Evolutionary conservation across 2,329 filamentous ascomycete genomes (phyloP), one percentile per base, ranked within the genome.

Genomic region (Neofusicoccum ribis): DNA sequence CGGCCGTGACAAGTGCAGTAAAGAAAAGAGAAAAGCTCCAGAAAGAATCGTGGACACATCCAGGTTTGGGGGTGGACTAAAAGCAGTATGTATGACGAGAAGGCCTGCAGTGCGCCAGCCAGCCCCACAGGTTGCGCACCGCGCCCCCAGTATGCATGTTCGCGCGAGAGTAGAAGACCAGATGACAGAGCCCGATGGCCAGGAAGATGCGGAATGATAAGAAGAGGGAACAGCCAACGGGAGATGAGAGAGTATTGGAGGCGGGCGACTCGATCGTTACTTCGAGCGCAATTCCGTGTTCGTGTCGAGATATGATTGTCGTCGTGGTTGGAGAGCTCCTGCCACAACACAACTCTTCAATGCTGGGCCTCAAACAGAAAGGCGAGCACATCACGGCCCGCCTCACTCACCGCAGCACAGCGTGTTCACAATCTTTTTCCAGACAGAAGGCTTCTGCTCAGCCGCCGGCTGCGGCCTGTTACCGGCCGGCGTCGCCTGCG

Each of bases 401-500:
- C 52, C 47, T 65, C 63, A 65, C 63, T 65, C 63, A 60, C 63
- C 63, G 46, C 63, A 65, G 63, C 63, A 65, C 41, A 65, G 54
- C 44, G 54, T 60, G 46, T 65, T 65, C 20, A 65, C 46, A 17
- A 65, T 65, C 54, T 52, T 60, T 34, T 65, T 65, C 63, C 63
- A 65, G 43, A 65, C 20, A 46, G 63, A 65, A 23, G 52, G 63
- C 63, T 65, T 65, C 37, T 65, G 52, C 20, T 65, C 63, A 43
- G 46, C 37, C 14, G 46, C 52, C 52, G 63, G 63, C 54, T 59
- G 52, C 44, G 63, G 63, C 41, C 62, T 59, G 44, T 52, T 44
- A 47, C 52, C 67, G 15, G 68, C 64, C n/a, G 66, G 59, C 44
- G 81, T 81, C 69, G 84, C 80, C 75, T 86, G 85, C 70, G 84